Evolutionary conservation across 2,329 filamentous ascomycete species (phyloP).

Genomic region (Ceratocystis papillata): DNA sequence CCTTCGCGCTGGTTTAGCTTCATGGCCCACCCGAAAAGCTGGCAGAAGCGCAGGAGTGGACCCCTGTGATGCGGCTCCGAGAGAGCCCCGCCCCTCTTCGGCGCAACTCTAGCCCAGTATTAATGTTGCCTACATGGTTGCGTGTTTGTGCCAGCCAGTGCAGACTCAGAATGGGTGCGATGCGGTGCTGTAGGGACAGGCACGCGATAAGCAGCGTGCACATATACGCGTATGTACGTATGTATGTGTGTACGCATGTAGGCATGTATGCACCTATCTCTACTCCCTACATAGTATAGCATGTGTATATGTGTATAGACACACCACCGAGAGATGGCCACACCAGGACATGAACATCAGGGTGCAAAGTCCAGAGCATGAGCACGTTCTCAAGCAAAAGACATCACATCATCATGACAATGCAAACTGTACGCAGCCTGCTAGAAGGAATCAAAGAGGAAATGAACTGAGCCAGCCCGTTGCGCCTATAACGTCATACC

Average conservation of each 20-base stretch:
- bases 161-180: too few relatives aligned
- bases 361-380: too few relatives aligned
- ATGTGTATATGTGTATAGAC: background rate
- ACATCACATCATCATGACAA: too few relatives aligned
- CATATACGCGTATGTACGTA: too few relatives aligned
- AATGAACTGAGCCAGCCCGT: constrained; percentile 3
- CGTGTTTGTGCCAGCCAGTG: too few relatives aligned
- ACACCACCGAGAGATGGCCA: background rate
- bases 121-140: too few relatives aligned
- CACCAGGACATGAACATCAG: too few relatives aligned
- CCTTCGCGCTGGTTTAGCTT: constrained; percentile 15
- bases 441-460: constrained; percentile 17
- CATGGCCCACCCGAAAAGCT: constrained; percentile 20
- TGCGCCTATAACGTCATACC: constrained; percentile 21
- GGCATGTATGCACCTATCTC: background rate
- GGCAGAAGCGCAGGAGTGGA: constrained; percentile 14
- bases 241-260: background rate
- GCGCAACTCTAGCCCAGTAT: constrained; percentile 15
- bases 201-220: too few relatives aligned
- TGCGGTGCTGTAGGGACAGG: too few relatives aligned
- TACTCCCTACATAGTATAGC: too few relatives aligned
- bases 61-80: constrained; percentile 21
- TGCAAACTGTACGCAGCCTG: background rate
- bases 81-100: constrained; percentile 21
- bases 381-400: too few relatives aligned